Evolutionary conservation across 1,139 yeast genomes (phyloP), one percentile per base, ranked within the genome.

Genomic region (Casaregolazyma suthepensis): DNA sequence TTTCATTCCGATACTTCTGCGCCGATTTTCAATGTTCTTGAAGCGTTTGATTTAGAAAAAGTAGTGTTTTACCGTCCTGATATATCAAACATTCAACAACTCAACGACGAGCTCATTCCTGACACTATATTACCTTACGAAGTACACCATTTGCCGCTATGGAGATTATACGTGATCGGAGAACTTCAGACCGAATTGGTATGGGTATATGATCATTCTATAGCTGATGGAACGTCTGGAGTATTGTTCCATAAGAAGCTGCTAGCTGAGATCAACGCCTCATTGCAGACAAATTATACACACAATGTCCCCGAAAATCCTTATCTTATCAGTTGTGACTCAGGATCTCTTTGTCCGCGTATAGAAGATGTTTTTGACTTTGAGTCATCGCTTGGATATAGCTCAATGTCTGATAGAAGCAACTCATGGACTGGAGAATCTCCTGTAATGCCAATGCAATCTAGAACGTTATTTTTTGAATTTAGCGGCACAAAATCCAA

Each of bases 81-180:
- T n/a, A 47, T 53, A 5, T 45, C 51, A 35, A 9, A 44, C 51
- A 43, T 12, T 46, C 50, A 43, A 17, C 51, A 42, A 37, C 55
- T 45, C 15, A 46, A 40, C 31, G 53, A 47, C 43, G 17, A 35
- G 17, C 44, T 45, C n/a, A 31, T 51, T 15, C 48, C 48, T 15
- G 43, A 18, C 83, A 49, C 37, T 9, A 44, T 50, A 29, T 43
- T 54, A 9, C 40, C 46, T 1, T 60, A 60, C 42, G 53, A 48
- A 22, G 50, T 35, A 7, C 45, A 29, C 18, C 46, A 35, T 35
- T 35, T 52, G 23, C 62, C 62, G 1, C 23, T 51, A 19, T 61
- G 62, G 62, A 54, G 60, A 12, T 44, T 61, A 22, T 50, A 54
- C 20, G 52, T 61, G 3, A 22, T 58, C 18, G 52, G 53, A 1